Conservation (phyloP, 345 rosid genomes). For the Raphanus sativus region DNA sequence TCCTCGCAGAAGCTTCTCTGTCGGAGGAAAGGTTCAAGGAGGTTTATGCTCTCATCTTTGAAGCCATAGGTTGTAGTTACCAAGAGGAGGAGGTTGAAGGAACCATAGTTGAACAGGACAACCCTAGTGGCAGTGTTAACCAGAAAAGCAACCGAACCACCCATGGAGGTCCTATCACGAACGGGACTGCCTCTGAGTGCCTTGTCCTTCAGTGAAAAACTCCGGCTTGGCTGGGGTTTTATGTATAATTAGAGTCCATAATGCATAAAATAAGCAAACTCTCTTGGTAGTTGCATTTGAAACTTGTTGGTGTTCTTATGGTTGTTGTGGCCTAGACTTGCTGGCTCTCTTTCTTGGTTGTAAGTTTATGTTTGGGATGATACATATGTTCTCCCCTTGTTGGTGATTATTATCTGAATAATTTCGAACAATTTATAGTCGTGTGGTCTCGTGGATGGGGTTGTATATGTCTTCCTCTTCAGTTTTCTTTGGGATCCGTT, state of each 20-base stretch:
- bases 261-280: constrained; percentile 39
- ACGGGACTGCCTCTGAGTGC: constrained; percentile 64
- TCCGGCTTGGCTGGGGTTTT: not conserved
- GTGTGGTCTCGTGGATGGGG: not conserved
- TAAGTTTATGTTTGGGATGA: constrained; percentile 4
- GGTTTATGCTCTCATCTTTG: constrained; percentile 70
- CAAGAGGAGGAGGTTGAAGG: constrained; percentile 23
- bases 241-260: constrained; percentile 22
- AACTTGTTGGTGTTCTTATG: constrained; percentile 16
- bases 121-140: constrained; percentile 24
- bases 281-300: constrained; percentile 31
- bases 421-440: not conserved
- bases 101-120: constrained; percentile 31
- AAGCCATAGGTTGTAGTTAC: constrained; percentile 49
- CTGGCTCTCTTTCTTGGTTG: not conserved
- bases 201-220: constrained; percentile 61
- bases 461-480: not conserved
- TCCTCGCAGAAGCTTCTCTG: constrained; percentile 93
- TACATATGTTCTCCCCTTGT: not conserved
- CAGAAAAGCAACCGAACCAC: constrained; percentile 43
- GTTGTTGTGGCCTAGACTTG: constrained; percentile 21
- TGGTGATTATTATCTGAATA: not conserved
- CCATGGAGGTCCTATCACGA: constrained; percentile 41
- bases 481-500: not conserved
- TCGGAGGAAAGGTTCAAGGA: constrained; percentile 87